Base-by-base conservation (phyloP, 2,329 filamentous ascomycete species). In the Fusarium metavorans region DNA sequence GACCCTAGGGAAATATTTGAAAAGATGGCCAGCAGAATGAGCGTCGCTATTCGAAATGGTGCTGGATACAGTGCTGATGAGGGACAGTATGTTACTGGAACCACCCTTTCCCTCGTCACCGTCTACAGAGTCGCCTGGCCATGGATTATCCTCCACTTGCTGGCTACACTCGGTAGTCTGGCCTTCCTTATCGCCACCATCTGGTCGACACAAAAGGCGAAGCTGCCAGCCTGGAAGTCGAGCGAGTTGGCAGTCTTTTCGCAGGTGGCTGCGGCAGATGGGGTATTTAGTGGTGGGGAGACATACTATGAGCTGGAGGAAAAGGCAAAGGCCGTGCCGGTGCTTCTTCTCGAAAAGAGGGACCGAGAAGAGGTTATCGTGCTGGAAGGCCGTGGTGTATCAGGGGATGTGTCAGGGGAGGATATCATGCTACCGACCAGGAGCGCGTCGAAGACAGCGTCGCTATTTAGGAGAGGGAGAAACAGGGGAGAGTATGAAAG, bases 221-320 rank as follows among this genome's bases (percentile, higher is more conserved):
- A 45, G 16, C 18, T 45, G 4, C 58, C 58, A 1, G 39, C 30
- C 13, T 61, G 58, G 58, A 61, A 61, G 39, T 61, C 58, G 4
- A 61, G 58, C n/a, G 58, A 61, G 58, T 20, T 61, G n/a, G 39
- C 58, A 9, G 58, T 61, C 27, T 61, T 61, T 48, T 34, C 39
- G 0, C 58, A 48, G 8, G 58, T 8, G n/a, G 13, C 58, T 23
- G 58, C 41, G 0, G 23, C 27, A 14, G 4, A 35, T 1, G 58
- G 58, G n/a, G 27, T 61, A 4, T 61, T 61, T 25, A 48, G 8
- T 9, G 58, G 58, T 0, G 18, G 30, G 2, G 58, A 61, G 13
- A 61, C 58, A 0, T 43, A 34, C 2, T 5, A 4, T 32, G 37
- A 48, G 39, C 14, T 61, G 18, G 37, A 48, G 11, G 30, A 61